phyloP scores from a whole-genome alignment of 148 eudicot species.

The Spergularia bocconei region DNA sequence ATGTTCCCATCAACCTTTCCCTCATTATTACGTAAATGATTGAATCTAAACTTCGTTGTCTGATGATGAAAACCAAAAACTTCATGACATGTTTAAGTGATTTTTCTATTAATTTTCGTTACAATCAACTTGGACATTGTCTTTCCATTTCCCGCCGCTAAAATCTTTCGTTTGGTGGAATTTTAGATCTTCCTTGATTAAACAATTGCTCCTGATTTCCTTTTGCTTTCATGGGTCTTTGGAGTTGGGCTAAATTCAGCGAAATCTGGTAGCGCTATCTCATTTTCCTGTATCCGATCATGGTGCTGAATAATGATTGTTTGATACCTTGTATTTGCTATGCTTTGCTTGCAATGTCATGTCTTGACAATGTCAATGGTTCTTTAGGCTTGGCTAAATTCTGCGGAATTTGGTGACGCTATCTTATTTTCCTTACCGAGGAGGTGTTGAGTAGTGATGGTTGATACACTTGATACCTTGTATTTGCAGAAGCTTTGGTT shows the following conservation, averaged over 20 bases:
- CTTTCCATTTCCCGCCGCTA: conserved; percentile 29
- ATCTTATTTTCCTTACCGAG: background rate
- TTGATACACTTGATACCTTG: background rate
- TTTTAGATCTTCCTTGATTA: conserved; percentile 23
- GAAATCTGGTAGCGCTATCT: no score
- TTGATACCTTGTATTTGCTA: background rate
- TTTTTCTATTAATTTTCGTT: conserved; percentile 10
- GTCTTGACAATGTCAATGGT: background rate
- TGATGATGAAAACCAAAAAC: conserved; percentile 3
- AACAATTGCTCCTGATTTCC: conserved; percentile 12
- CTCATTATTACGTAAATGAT: conserved; percentile 14
- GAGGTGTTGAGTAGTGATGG: no score
- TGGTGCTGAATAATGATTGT: background rate
- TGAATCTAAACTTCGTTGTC: conserved; percentile 17
- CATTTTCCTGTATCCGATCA: conserved; percentile 2
- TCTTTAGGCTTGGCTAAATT: conserved; percentile 5
- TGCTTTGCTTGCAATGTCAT: conserved; percentile 21
- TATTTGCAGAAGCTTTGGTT: conserved; percentile 11
- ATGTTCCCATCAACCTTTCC: no score
- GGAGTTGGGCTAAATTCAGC: conserved; percentile 8
- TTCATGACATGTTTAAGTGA: conserved; percentile 16
- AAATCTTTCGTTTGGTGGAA: conserved; percentile 26
- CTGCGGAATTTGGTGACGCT: background rate
- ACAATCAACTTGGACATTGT: conserved; percentile 22
- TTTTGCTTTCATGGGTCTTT: conserved; percentile 4